These are phyloP conservation scores for Nitzschia palea DNA, from an alignment of 108 stramenopile species.

Conservation along the genomic window DNA sequence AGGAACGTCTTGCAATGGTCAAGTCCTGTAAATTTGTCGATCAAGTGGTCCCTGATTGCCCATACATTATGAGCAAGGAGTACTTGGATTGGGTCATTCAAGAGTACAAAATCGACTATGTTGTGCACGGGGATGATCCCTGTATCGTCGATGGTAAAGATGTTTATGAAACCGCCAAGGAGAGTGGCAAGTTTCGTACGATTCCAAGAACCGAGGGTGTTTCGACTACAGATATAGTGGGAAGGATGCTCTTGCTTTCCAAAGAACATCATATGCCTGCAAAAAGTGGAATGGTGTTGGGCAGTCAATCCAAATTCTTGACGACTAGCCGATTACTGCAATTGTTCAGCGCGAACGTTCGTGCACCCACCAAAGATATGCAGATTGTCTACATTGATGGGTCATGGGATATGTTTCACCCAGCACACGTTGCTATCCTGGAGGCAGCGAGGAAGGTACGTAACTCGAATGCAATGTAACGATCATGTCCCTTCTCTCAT, in stretches of 20 bases:
- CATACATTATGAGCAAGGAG: conserved; percentile 95
- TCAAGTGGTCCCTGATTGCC: conserved; percentile 93
- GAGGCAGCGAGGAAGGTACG: conserved; percentile 78
- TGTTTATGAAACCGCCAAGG: conserved; percentile 86
- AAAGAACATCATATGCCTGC: conserved; percentile 51
- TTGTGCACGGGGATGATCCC: conserved; percentile 98
- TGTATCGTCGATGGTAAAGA: conserved; percentile 95
- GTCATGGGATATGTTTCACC: conserved; percentile 99
- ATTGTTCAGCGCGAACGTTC: conserved; percentile 87
- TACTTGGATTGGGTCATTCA: conserved; percentile 92
- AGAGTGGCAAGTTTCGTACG: conserved; percentile 71
- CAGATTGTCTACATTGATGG: conserved; percentile 97
- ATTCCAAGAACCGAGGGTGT: conserved; percentile 99
- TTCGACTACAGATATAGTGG: conserved; percentile 98
- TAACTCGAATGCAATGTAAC: neutral
- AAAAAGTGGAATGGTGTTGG: neutral
- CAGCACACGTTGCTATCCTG: conserved; percentile 93
- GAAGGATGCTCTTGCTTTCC: conserved; percentile 95
- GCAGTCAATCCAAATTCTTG: conserved; percentile 85
- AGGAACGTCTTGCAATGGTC: conserved; percentile 93
- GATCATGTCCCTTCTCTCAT: neutral
- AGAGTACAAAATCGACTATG: conserved; percentile 89
- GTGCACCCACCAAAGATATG: conserved; percentile 82
- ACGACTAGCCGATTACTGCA: conserved; percentile 92
- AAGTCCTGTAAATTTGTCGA: conserved; percentile 98